Conservation (phyloP, 495 filamentous ascomycete genomes). For the Aspergillus carlsbadensis region DNA sequence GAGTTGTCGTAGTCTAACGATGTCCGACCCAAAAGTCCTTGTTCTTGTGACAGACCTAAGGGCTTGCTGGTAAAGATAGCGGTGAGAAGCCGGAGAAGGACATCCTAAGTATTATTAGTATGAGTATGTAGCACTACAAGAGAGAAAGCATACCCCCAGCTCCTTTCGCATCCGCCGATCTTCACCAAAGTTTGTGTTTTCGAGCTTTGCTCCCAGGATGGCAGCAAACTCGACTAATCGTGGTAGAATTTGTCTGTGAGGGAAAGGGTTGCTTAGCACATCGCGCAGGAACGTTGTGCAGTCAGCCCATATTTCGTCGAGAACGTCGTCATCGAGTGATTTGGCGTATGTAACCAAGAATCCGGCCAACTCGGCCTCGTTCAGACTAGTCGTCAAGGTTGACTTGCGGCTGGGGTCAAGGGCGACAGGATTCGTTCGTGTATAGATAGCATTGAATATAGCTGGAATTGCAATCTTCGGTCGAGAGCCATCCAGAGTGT, state of each 20-base stretch:
- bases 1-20: constrained; percentile 46
- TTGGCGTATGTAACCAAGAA: constrained; percentile 88
- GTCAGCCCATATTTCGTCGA: constrained; percentile 98
- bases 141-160: constrained; percentile 65
- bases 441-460: constrained; percentile 97
- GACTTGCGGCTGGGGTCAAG: constrained; percentile 80
- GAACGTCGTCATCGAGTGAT: constrained; percentile 94
- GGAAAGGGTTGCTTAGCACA: constrained; percentile 89
- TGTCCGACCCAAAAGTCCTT: constrained; percentile 35
- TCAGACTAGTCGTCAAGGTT: constrained; percentile 77
- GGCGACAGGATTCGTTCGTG: constrained; percentile 79
- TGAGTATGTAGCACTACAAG: not conserved
- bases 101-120: constrained; percentile 60
- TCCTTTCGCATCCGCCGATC: constrained; percentile 92
- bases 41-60: constrained; percentile 54
- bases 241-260: constrained; percentile 87
- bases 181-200: constrained; percentile 97
- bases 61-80: constrained; percentile 90
- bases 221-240: constrained; percentile 85
- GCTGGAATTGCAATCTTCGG: constrained; percentile 92
- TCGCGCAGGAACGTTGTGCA: constrained; percentile 90
- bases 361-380: constrained; percentile 76
- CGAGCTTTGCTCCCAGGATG: constrained; percentile 87
- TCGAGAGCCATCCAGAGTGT: constrained; percentile 86
- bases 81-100: constrained; percentile 81